phyloP scores from a whole-genome alignment of 352 stramenopile genomes.

The Globisporangium takayamanum region DNA sequence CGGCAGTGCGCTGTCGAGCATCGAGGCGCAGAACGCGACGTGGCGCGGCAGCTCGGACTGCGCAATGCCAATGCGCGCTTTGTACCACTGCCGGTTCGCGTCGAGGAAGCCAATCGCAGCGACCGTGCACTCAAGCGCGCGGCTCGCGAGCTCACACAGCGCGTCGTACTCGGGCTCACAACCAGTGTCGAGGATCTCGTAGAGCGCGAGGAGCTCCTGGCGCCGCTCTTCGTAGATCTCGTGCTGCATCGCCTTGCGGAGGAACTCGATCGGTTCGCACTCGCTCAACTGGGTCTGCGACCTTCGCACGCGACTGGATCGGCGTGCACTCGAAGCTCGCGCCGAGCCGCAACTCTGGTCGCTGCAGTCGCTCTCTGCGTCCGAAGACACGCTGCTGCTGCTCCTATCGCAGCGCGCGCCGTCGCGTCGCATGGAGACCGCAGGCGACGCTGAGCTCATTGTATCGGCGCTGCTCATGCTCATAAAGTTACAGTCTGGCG shows the following conservation, averaged over 20 bases:
- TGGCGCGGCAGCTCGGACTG: conserved; percentile 53
- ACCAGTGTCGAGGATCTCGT: conserved; percentile 35
- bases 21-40: conserved; percentile 57
- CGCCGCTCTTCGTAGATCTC: conserved; percentile 43
- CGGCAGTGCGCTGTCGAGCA: conserved; percentile 35
- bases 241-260: conserved; percentile 33
- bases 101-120: conserved; percentile 68
- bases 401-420: conserved; percentile 26
- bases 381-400: background rate
- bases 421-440: conserved; percentile 15
- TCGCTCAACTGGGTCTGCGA: too few species aligned
- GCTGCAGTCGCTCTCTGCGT: conserved; percentile 17
- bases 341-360: conserved; percentile 9
- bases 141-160: conserved; percentile 60
- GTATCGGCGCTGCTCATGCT: conserved; percentile 23
- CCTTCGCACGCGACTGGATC: background rate
- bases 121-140: conserved; percentile 50
- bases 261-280: conserved; percentile 32
- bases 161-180: conserved; percentile 62
- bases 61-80: conserved; percentile 60
- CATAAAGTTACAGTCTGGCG: conserved; percentile 10
- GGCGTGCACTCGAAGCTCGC: background rate
- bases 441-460: conserved; percentile 24
- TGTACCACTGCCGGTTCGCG: conserved; percentile 59
- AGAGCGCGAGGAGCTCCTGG: conserved; percentile 34